Conservation (phyloP, 2,329 filamentous ascomycete species). For the Calonectria crousiana region DNA sequence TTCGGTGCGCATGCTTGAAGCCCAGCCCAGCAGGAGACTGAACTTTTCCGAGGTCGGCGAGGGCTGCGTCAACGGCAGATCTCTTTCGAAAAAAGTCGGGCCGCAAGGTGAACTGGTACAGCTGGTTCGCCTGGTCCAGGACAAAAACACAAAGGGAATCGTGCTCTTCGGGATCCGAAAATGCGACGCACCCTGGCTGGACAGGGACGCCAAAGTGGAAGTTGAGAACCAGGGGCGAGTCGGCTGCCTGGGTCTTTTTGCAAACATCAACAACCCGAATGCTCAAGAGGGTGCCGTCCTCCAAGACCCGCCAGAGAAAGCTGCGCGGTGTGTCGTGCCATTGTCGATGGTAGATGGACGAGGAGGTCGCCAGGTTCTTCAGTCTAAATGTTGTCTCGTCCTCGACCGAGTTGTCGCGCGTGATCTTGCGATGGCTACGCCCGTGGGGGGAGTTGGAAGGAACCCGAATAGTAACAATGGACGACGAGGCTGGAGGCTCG, state of each 20-base stretch:
- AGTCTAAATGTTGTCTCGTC: slow-evolving; percentile 81
- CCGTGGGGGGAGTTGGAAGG: slow-evolving; percentile 64
- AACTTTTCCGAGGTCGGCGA: slow-evolving; percentile 82
- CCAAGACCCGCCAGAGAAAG: slow-evolving; percentile 91
- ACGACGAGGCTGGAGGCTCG: slow-evolving; percentile 77
- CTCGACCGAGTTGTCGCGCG: slow-evolving; percentile 58
- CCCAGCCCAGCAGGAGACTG: slow-evolving; percentile 79
- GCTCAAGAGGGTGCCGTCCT: slow-evolving; percentile 83
- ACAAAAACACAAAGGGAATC: slow-evolving; percentile 85
- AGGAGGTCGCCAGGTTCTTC: slow-evolving; percentile 80
- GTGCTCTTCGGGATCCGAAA: slow-evolving; percentile 83
- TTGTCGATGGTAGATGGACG: slow-evolving; percentile 87
- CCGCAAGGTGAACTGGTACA: slow-evolving; percentile 87
- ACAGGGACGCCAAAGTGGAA: slow-evolving; percentile 82
- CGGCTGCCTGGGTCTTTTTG: slow-evolving; percentile 72
- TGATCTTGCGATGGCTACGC: slow-evolving; percentile 55
- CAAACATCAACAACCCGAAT: slow-evolving; percentile 86
- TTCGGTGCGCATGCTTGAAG: slow-evolving; percentile 83
- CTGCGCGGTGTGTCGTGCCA: slow-evolving; percentile 82
- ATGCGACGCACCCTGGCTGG: slow-evolving; percentile 80
- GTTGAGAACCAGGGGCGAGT: slow-evolving; percentile 81
- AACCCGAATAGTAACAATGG: slow-evolving; percentile 78
- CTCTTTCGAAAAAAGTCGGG: slow-evolving; percentile 84
- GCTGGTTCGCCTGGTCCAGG: slow-evolving; percentile 80
- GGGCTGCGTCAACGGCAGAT: slow-evolving; percentile 76